A percentile compares a stretch with the other conserved stretches of the same genome.
Evolutionary conservation across 495 filamentous ascomycete genomes (phyloP).

Genomic region (Hyaloscypha variabilis): DNA sequence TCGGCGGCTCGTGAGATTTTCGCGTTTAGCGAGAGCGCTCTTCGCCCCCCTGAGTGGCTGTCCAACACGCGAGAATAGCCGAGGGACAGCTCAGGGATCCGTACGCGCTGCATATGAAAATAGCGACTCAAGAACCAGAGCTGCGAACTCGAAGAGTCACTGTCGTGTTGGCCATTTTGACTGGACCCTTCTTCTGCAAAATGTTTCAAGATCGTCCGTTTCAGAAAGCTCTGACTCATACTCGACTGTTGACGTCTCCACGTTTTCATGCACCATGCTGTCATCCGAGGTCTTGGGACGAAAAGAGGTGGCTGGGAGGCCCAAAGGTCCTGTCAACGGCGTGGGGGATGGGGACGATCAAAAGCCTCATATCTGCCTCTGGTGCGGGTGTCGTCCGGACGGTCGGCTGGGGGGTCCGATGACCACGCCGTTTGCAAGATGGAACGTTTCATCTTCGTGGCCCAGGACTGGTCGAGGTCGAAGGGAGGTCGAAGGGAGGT

Average conservation of each 20-base stretch:
- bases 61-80: constrained; percentile 24
- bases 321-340: background rate
- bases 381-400: background rate
- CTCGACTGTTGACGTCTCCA: constrained; percentile 22
- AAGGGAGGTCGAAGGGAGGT: too few relatives aligned
- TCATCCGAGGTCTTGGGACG: constrained; percentile 21
- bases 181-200: constrained; percentile 17
- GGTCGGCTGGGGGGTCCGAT: background rate
- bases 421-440: background rate
- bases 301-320: constrained; percentile 22
- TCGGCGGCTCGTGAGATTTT: constrained; percentile 27
- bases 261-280: constrained; percentile 13
- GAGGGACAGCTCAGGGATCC: background rate
- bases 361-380: background rate
- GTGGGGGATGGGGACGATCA: background rate
- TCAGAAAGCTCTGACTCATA: constrained; percentile 31
- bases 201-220: constrained; percentile 30
- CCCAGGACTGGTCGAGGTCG: background rate
- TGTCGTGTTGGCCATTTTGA: constrained; percentile 19
- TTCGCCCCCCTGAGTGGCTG: constrained; percentile 18
- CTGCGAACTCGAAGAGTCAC: constrained; percentile 18
- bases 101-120: constrained; percentile 32
- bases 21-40: constrained; percentile 24
- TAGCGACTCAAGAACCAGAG: constrained; percentile 16
- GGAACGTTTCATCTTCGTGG: background rate